Percentiles rank a stretch among this genome's conserved stretches.
Evolutionary conservation across 495 filamentous ascomycete species (phyloP).

Genomic region (Aspergillus incahuasiensis): DNA sequence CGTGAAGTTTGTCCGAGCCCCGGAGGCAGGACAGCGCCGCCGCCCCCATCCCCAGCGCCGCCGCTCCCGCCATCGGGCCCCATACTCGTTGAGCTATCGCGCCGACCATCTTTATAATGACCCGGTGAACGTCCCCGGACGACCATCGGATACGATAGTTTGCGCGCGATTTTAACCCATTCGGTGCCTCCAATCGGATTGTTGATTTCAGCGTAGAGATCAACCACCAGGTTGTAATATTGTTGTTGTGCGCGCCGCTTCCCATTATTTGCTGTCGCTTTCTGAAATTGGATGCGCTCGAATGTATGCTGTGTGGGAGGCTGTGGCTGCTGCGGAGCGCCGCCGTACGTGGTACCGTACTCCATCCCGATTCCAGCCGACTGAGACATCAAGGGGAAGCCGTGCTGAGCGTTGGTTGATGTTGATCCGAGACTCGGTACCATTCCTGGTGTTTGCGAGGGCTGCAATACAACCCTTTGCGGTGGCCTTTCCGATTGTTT

Average conservation of each 20-base stretch:
- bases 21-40: conserved; percentile 28
- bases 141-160: conserved; percentile 81
- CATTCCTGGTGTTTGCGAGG: conserved; percentile 54
- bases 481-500: conserved; percentile 81
- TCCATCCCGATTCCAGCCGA: conserved; percentile 30
- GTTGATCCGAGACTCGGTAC: conserved; percentile 26
- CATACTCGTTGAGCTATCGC: conserved; percentile 66
- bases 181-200: conserved; percentile 29
- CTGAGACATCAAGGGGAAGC: conserved; percentile 30
- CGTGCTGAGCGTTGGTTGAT: conserved; percentile 23
- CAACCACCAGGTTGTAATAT: conserved; percentile 88
- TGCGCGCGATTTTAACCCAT: conserved; percentile 75
- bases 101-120: conserved; percentile 82
- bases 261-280: conserved; percentile 93
- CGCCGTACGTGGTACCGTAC: conserved; percentile 35
- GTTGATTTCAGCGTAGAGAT: conserved; percentile 75
- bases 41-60: conserved; percentile 29
- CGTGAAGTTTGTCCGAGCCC: conserved; percentile 31
- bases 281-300: conserved; percentile 94
- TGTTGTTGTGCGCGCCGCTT: conserved; percentile 89
- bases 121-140: conserved; percentile 90
- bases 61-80: conserved; percentile 58
- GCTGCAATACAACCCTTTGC: conserved; percentile 63
- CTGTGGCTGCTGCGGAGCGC: conserved; percentile 30
- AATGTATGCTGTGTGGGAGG: conserved; percentile 59